Base-by-base conservation (phyloP, 2,329 filamentous ascomycete genomes). In the Seiridium unicorne region DNA sequence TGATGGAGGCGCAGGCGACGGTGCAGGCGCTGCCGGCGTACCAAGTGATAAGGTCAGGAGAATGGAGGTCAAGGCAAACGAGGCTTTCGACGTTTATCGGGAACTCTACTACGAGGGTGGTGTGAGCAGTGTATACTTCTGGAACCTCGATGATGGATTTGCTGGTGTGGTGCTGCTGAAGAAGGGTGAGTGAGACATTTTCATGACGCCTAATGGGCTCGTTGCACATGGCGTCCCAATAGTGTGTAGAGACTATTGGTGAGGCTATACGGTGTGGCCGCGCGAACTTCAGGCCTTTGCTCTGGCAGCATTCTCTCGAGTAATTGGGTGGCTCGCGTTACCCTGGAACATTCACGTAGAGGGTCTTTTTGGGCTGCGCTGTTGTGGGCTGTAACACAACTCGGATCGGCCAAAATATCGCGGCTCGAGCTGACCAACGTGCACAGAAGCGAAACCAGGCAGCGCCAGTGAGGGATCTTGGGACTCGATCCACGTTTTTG, bases 401-500 rank as follows among this genome's bases (percentile, higher is more conserved):
- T 26, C 18, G 18, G 18, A 26, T 26, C 18, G 18, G 18, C 18
- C 18, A 26, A 26, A 26, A 26, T 31, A 8, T 55, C 36, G 51
- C 18, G 18, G 7, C 54, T 5, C 31, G 13, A 18, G 55, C 55
- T 58, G n/a, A 58, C 46, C 8, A 32, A n/a, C 35, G 13, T n/a
- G 11, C 3, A 51, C 46, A 93, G 89, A 85, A 71, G 89, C 85
- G 67, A 87, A 82, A 60, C 88, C 83, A 63, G 85, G 83, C 67
- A 84, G 80, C 73, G 85, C 84, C 67, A 88, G 85, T 70, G 85
- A 90, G 60, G 93, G 93, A 61, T 89, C 92, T 59, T 99, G 95
- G 95, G 95, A 99, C 79, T 96, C 92, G 66, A 98, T 99, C 73
- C 95, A 99, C 80, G 95, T 99, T 66, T 96, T 99, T 75, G 95